These are phyloP conservation scores for Yarrowia sp. DNA, from an alignment of 805 yeast species.

Conservation along the genomic window DNA sequence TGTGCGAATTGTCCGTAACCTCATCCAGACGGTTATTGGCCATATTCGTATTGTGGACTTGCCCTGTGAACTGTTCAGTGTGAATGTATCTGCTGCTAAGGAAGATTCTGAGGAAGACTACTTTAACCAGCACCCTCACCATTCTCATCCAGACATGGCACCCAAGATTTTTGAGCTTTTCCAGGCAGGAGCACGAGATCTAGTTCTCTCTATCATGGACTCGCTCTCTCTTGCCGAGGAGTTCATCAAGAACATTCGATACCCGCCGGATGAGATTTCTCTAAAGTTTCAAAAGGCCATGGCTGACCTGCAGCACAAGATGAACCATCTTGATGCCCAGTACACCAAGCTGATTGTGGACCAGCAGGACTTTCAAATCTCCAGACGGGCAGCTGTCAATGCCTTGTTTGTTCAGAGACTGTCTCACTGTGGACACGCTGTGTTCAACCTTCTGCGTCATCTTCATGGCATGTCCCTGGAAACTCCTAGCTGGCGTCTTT, in stretches of 20 bases:
- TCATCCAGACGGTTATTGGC: constrained; percentile 43
- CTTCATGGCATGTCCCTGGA: constrained; percentile 25
- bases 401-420: constrained; percentile 23
- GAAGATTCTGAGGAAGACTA: constrained; percentile 11
- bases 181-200: constrained; percentile 16
- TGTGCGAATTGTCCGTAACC: constrained; percentile 44
- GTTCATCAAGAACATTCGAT: constrained; percentile 15
- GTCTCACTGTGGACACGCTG: constrained; percentile 33
- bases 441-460: constrained; percentile 30
- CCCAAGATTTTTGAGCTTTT: constrained; percentile 12
- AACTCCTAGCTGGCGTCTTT: constrained; percentile 41
- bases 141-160: neutral
- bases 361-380: constrained; percentile 1
- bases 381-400: constrained; percentile 13
- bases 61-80: constrained; percentile 18
- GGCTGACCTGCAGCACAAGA: neutral
- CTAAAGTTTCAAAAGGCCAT: constrained; percentile 15
- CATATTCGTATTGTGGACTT: constrained; percentile 46
- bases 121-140: constrained; percentile 15
- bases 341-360: constrained; percentile 18
- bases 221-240: constrained; percentile 6
- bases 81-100: neutral
- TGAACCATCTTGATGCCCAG: constrained; percentile 20
- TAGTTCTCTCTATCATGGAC: neutral
- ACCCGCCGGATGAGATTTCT: neutral